Percentiles rank a stretch among this genome's conserved stretches.
Conservation (phyloP, 2,329 filamentous ascomycete species). For the Venturia pyrina region DNA sequence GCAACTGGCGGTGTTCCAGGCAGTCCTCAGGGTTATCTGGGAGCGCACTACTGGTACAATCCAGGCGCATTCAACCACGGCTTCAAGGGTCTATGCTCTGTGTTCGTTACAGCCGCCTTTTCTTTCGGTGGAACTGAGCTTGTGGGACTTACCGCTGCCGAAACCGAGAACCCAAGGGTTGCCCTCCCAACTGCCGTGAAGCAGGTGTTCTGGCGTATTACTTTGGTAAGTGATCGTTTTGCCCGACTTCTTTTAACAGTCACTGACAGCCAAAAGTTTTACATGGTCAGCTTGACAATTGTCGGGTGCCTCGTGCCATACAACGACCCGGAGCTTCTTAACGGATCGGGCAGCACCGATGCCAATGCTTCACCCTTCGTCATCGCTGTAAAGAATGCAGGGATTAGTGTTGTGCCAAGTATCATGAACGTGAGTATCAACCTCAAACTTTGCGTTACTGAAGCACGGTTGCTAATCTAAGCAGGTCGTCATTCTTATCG, state of each 20-base stretch:
- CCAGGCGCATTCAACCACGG: conserved; percentile 80
- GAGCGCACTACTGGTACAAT: conserved; percentile 55
- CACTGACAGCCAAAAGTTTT: conserved; percentile 42
- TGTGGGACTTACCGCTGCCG: conserved; percentile 61
- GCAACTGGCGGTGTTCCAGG: conserved; percentile 60
- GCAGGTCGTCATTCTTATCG: conserved; percentile 59
- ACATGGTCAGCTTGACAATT: conserved; percentile 63
- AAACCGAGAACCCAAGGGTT: conserved; percentile 63
- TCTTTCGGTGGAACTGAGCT: conserved; percentile 61
- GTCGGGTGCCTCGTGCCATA: conserved; percentile 70
- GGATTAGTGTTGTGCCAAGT: conserved; percentile 63
- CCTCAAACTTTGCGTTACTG: too few species aligned
- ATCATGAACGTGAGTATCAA: conserved; percentile 58
- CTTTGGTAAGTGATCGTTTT: conserved; percentile 34
- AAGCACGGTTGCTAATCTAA: background rate
- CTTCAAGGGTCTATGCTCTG: conserved; percentile 69
- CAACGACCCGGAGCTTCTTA: conserved; percentile 49
- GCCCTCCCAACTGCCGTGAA: conserved; percentile 75
- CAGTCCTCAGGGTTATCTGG: conserved; percentile 66
- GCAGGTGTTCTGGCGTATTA: conserved; percentile 86
- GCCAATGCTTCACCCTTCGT: conserved; percentile 73
- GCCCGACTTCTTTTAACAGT: background rate
- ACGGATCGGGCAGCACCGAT: conserved; percentile 43
- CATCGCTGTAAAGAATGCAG: conserved; percentile 70
- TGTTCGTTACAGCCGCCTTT: conserved; percentile 69